Evolutionary conservation across 1,284 basidiomycete genomes (phyloP).

Genomic region (Fomitopsis palustris): DNA sequence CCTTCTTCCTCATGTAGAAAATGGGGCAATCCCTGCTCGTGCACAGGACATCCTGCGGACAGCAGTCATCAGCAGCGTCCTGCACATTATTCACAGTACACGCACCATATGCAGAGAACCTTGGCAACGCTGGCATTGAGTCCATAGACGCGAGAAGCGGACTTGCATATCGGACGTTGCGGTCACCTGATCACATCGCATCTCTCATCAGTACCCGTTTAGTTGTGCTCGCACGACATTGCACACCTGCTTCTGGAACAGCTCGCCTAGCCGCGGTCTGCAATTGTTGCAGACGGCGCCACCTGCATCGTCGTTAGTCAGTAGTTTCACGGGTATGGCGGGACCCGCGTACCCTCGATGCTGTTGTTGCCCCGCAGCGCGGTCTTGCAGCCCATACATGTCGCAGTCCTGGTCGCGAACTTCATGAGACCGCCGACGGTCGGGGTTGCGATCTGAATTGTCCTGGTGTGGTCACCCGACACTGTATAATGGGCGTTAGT

Average conservation of each 20-base stretch:
- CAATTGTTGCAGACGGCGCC: slow-evolving; percentile 95
- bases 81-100: not conserved
- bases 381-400: slow-evolving; percentile 92
- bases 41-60: slow-evolving; percentile 86
- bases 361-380: slow-evolving; percentile 73
- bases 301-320: slow-evolving; percentile 41
- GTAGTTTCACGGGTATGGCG: not conserved
- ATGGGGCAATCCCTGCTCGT: slow-evolving; percentile 98
- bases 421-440: slow-evolving; percentile 96
- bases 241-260: slow-evolving; percentile 86
- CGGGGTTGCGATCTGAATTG: slow-evolving; percentile 92
- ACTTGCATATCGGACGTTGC: slow-evolving; percentile 80
- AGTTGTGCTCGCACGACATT: not conserved
- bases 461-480: slow-evolving; percentile 89
- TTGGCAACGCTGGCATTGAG: slow-evolving; percentile 95
- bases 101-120: slow-evolving; percentile 89
- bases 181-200: slow-evolving; percentile 33
- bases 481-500: slow-evolving; percentile 46
- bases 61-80: not conserved
- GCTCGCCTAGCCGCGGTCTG: slow-evolving; percentile 74
- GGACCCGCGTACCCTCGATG: slow-evolving; percentile 51
- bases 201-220: not conserved
- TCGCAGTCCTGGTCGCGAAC: slow-evolving; percentile 91
- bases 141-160: slow-evolving; percentile 92
- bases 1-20: slow-evolving; percentile 96